Evolutionary conservation across 352 stramenopile genomes (phyloP).

Genomic region (Hyphochytrium catenoides): DNA sequence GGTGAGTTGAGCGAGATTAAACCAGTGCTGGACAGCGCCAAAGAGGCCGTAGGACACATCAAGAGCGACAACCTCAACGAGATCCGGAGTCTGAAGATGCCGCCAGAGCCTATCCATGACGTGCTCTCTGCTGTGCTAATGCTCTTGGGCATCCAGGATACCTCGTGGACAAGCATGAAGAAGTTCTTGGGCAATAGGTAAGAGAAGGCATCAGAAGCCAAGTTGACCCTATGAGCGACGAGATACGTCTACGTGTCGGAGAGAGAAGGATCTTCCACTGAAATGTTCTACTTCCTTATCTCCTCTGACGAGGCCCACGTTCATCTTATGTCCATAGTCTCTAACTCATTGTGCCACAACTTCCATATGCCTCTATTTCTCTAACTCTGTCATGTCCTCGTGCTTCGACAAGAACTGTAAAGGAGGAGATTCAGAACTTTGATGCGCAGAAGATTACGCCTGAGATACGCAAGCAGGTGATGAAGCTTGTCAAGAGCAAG

Average conservation of each 20-base stretch:
- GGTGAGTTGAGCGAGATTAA: conserved; percentile 69
- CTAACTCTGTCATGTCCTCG: too few species aligned
- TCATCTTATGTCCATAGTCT: too few species aligned
- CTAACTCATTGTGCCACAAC: too few species aligned
- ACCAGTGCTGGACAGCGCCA: conserved; percentile 67
- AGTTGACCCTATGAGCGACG: too few species aligned
- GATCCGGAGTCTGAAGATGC: conserved; percentile 82
- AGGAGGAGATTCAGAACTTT: conserved; percentile 89
- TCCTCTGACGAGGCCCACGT: too few species aligned
- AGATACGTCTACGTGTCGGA: too few species aligned
- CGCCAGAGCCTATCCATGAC: conserved; percentile 77
- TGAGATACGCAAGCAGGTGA: conserved; percentile 69
- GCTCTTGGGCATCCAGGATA: conserved; percentile 81
- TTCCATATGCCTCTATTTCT: too few species aligned
- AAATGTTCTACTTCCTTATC: too few species aligned
- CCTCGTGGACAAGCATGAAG: conserved; percentile 89
- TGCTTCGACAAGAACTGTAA: too few species aligned
- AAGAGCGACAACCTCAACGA: conserved; percentile 88
- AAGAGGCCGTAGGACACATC: conserved; percentile 74
- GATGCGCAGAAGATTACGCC: conserved; percentile 69
- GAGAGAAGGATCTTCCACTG: too few species aligned
- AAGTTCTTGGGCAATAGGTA: conserved; percentile 81
- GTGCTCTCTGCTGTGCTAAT: conserved; percentile 82
- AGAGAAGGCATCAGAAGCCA: too few species aligned
- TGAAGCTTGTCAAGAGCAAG: conserved; percentile 77